phyloP scores from a whole-genome alignment of 2,329 filamentous ascomycete genomes.

The Microdochium paspali region DNA sequence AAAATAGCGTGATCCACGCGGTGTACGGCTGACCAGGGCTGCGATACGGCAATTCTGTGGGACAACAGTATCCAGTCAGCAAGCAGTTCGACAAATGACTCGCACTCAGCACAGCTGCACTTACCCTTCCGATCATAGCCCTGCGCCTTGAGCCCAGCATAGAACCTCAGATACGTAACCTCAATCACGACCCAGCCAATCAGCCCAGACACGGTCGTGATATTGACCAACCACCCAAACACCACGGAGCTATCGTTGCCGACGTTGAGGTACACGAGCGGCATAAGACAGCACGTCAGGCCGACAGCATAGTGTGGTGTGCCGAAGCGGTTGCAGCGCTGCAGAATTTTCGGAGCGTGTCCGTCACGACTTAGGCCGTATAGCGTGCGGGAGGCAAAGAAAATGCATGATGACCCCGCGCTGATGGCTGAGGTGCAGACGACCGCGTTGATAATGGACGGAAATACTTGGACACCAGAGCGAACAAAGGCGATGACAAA shows the following conservation, averaged over 20 bases:
- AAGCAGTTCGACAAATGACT: no score
- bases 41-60: conserved; percentile 37
- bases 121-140: conserved; percentile 18
- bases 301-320: conserved; percentile 24
- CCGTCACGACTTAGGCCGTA: conserved; percentile 38
- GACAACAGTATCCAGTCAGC: no score
- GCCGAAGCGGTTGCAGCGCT: conserved; percentile 32
- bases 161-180: conserved; percentile 50
- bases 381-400: conserved; percentile 34
- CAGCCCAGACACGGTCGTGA: conserved; percentile 40
- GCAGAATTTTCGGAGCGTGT: conserved; percentile 36
- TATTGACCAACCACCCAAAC: conserved; percentile 50
- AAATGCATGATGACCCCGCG: conserved; percentile 33
- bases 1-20: conserved; percentile 39
- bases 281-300: conserved; percentile 45
- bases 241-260: conserved; percentile 49
- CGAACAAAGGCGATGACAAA: conserved; percentile 40
- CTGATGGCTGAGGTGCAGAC: conserved; percentile 30
- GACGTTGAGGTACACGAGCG: conserved; percentile 58
- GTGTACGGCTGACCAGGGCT: conserved; percentile 48
- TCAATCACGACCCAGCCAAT: conserved; percentile 45
- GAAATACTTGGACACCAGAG: conserved; percentile 28
- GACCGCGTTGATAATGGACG: conserved; percentile 27
- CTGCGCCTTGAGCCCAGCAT: conserved; percentile 34
- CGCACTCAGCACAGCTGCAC: no score